Evolutionary conservation across 371 early-diverging fungal species (phyloP), one percentile per base, ranked within the genome.

Genomic region (Dichotomocladium elegans): DNA sequence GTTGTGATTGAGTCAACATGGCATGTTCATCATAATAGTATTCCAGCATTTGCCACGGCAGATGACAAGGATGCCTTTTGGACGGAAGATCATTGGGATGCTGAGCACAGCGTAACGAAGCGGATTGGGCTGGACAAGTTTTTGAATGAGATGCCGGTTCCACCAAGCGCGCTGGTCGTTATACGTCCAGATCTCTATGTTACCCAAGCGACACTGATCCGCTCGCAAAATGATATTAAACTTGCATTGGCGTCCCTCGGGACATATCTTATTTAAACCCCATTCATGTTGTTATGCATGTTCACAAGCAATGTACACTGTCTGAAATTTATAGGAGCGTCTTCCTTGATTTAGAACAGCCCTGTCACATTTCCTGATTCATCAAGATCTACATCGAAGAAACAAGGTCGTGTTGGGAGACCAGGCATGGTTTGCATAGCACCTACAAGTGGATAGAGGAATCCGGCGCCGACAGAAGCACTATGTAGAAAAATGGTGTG

Each of bases 361-460:
- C 97, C 96, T 15, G 73, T 48, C 34, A 94, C 89, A 17, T 84
- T 74, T 15, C 93, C 94, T 22, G 90, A 81, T 30, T 94, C 91
- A 61, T 94, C 95, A 19, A 97, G 64, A 67, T 96, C 97, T 42
- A 97, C 91, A 71, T 97, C 97, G 68, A 83, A 95, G 83, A 94
- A 97, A 66, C 93, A 93, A 14, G 96, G 97, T 34, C 96, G 88
- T 21, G 96, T 97, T 27, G 95, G 92, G 28, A 97, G 76, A 22
- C 98, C 98, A 9, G 98, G 98, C 91, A 97, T 94, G 27, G 98
- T 97, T 61, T 90, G 92, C 94, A 97, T 96, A 43, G 89, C 85
- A 28, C 98, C 98, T 24, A 92, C 82, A 31, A 97, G 73, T 37
- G 98, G 96, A 69, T 95, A 97, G 15, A 97, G 66, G 83, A 97